Evolutionary conservation across 345 rosid genomes (phyloP).

Genomic region (Pseudoturritis turrita): DNA sequence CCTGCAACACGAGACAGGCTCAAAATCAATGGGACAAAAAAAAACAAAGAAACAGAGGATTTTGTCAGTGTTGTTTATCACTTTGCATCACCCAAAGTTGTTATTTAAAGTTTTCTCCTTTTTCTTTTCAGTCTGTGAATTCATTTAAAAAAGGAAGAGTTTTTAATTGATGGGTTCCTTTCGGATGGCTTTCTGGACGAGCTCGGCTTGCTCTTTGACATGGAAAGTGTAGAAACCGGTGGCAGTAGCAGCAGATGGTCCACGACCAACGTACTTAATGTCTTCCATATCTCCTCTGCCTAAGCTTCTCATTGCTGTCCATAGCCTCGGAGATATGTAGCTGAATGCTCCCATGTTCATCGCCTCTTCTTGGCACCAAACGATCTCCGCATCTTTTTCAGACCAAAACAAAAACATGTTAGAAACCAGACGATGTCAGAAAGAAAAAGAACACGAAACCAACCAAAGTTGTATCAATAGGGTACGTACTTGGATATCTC

Average conservation of each 20-base stretch:
- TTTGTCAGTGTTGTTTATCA: slow-evolving; percentile 20
- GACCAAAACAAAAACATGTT: not conserved
- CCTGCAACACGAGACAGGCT: slow-evolving; percentile 21
- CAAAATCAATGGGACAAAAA: slow-evolving; percentile 16
- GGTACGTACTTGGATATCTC: slow-evolving; percentile 61
- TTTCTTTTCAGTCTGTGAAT: slow-evolving; percentile 2
- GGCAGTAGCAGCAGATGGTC: slow-evolving; percentile 73
- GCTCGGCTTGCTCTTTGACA: slow-evolving; percentile 52
- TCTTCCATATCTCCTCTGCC: slow-evolving; percentile 51
- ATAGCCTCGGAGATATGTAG: slow-evolving; percentile 50
- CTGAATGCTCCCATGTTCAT: slow-evolving; percentile 84
- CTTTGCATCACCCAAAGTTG: slow-evolving; percentile 22
- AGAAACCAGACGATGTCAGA: not conserved
- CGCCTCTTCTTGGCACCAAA: slow-evolving; percentile 87
- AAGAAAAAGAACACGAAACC: not conserved
- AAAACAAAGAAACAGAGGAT: slow-evolving; percentile 21
- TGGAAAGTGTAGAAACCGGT: slow-evolving; percentile 60
- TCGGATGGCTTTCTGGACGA: slow-evolving; percentile 50
- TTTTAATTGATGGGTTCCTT: slow-evolving; percentile 41
- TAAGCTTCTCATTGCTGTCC: slow-evolving; percentile 54
- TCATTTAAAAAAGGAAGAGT: not conserved
- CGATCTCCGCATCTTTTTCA: slow-evolving; percentile 55
- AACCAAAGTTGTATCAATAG: not conserved
- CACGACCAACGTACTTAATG: slow-evolving; percentile 66
- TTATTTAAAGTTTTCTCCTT: slow-evolving; percentile 23